Base-by-base conservation (phyloP, 2,329 filamentous ascomycete genomes). In the Curvularia verruculosa region DNA sequence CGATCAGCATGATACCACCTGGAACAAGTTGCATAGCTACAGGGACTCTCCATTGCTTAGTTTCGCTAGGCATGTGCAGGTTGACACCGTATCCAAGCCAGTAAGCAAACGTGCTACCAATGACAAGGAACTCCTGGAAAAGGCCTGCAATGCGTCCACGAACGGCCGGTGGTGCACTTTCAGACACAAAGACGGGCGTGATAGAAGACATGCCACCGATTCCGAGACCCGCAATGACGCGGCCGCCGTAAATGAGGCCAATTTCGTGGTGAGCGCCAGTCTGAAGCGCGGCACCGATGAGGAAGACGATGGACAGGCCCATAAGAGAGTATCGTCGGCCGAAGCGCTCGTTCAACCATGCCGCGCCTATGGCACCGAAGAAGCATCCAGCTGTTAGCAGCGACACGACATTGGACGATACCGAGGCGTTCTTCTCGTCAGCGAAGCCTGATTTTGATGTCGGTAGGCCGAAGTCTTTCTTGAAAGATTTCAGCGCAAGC, bases 11-110 rank as follows among this genome's bases (percentile, higher is more conserved):
- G 1, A 89, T 67, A 5, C 86, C 87, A 1, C 81, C 86, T 0
- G 88, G 88, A 52, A 90, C 87, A 3, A 90, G 80, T 75, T 90
- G 87, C 1, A 90, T 81, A 1, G 81, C 84, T 59, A 89, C 79
- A n/a, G 79, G 79, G 36, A 81, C 80, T 31, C 79, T 60, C 80
- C 80, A 82, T 59, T 82, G 80, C 48, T 67, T 74, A 54, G 77
- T 78, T 18, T 72, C 76, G 1, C 77, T 69, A 6, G 71, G 74
- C 72, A 82, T 77, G 2, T 77, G 79, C 64, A 80, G 70, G 9
- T 67, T 59, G 18, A 82, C 69, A 6, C 79, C 80, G 49, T 81
- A 81, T 65, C 78, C 78, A 61, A 76, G 74, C 73, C 72, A 75
- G 62, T 69, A 71, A 10, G 66, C 66, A 9, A 70, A 67, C 1